A percentile compares a stretch with the other conserved stretches of the same genome.
These are phyloP conservation scores for Dictyostelium capitatum DNA, from an alignment of 78 protist species.

Conservation along the genomic window DNA sequence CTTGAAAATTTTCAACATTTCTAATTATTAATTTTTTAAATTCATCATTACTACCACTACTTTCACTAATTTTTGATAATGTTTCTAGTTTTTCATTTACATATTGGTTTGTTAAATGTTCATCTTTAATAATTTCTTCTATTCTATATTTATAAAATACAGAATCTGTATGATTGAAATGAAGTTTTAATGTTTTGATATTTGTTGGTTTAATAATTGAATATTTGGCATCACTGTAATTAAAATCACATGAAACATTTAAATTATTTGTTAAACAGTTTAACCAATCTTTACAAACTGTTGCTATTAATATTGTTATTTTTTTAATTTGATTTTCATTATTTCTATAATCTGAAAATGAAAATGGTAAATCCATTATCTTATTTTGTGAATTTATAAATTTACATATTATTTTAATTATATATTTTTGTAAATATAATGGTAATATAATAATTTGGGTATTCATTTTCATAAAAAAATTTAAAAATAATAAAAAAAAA, in stretches of 20 bases:
- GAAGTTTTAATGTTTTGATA: neutral
- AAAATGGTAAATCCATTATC: neutral
- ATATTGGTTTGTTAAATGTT: neutral
- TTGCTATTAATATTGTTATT: neutral
- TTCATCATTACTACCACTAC: neutral
- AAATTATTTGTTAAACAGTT: neutral
- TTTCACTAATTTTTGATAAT: neutral
- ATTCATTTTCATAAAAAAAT: neutral
- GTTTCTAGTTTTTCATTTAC: neutral
- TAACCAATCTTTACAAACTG: neutral
- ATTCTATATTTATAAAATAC: neutral
- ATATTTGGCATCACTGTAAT: neutral
- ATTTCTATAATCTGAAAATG: neutral
- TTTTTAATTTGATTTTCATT: neutral
- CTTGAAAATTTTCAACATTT: neutral
- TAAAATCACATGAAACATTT: neutral
- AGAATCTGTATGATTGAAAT: neutral
- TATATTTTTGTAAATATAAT: conserved; percentile 1
- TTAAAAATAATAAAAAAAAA: neutral
- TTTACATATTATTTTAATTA: neutral
- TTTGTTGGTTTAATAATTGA: neutral
- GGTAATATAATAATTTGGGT: neutral
- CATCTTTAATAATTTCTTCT: neutral
- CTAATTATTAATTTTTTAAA: neutral
- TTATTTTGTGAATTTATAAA: neutral